phyloP scores from a whole-genome alignment of 2,329 filamentous ascomycete species.

The Pseudogymnoascus sp. region DNA sequence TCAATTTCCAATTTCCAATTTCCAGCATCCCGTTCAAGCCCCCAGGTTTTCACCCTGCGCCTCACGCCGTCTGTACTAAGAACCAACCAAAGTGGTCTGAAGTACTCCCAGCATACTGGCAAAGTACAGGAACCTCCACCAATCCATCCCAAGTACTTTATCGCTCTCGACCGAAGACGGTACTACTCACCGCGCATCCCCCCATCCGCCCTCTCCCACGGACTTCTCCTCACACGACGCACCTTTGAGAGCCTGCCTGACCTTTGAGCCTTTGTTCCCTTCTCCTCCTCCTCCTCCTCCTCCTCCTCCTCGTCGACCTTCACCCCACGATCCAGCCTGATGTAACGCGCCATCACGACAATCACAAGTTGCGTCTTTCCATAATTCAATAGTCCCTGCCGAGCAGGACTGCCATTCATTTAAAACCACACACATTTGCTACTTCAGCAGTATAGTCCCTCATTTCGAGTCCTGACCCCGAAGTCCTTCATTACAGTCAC shows the following conservation, averaged over 20 bases:
- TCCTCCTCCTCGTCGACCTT: not conserved
- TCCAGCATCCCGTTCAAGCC: not conserved
- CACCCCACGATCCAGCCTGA: not conserved
- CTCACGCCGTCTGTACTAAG: not conserved
- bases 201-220: not conserved
- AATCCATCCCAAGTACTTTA: not conserved
- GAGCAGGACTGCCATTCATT: conserved; percentile 1
- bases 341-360: not conserved
- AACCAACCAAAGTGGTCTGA: too few relatives aligned
- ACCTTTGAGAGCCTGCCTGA: not conserved
- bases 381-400: not conserved
- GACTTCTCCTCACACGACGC: not conserved
- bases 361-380: not conserved
- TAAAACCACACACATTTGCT: not conserved
- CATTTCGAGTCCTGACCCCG: not conserved
- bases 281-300: not conserved
- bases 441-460: not conserved
- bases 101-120: not conserved
- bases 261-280: not conserved
- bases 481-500: not conserved
- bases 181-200: not conserved
- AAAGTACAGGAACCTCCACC: not conserved
- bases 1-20: not conserved
- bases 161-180: not conserved
- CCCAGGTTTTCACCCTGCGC: not conserved